These are phyloP conservation scores for Aspergillus biplanus DNA, from an alignment of 495 filamentous ascomycete genomes.

Conservation along the genomic window DNA sequence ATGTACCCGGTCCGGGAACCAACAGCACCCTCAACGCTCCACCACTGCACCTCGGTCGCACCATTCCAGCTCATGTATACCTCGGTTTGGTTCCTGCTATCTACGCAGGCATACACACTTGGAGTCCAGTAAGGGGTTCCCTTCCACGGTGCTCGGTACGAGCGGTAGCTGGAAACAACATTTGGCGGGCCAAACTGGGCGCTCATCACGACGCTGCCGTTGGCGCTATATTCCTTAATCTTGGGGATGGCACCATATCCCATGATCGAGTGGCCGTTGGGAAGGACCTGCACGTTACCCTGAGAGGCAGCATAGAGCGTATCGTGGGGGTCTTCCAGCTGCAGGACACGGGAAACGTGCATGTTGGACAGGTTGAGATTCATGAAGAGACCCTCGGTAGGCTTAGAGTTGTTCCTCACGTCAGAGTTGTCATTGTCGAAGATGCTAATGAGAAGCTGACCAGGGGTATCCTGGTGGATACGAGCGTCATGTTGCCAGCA, in stretches of 20 bases:
- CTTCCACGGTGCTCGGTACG: conserved; percentile 25
- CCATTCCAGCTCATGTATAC: conserved; percentile 37
- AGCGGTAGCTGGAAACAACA: conserved; percentile 23
- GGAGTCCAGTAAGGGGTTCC: conserved; percentile 16
- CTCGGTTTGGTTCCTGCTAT: conserved; percentile 13
- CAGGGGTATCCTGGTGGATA: conserved; percentile 31
- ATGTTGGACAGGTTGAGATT: conserved; percentile 35
- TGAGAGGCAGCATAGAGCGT: conserved; percentile 49
- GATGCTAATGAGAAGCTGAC: conserved; percentile 35
- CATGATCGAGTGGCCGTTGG: conserved; percentile 48
- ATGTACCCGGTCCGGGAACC: conserved; percentile 4
- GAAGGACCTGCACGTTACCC: conserved; percentile 53
- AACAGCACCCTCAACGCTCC: conserved; percentile 5
- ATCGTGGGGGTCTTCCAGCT: conserved; percentile 38
- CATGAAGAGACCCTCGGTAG: conserved; percentile 13
- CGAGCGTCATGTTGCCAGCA: conserved; percentile 57
- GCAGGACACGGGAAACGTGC: conserved; percentile 30
- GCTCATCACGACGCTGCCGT: conserved; percentile 48
- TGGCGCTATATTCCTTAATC: conserved; percentile 49
- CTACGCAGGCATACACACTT: conserved; percentile 1
- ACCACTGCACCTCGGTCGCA: conserved; percentile 32
- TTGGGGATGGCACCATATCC: conserved; percentile 53
- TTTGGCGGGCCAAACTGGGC: conserved; percentile 18
- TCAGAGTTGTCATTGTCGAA: conserved; percentile 48
- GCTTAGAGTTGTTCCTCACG: background rate